These are phyloP conservation scores for Gremmenia infestans DNA, from an alignment of 2,329 filamentous ascomycete species.

Conservation along the genomic window DNA sequence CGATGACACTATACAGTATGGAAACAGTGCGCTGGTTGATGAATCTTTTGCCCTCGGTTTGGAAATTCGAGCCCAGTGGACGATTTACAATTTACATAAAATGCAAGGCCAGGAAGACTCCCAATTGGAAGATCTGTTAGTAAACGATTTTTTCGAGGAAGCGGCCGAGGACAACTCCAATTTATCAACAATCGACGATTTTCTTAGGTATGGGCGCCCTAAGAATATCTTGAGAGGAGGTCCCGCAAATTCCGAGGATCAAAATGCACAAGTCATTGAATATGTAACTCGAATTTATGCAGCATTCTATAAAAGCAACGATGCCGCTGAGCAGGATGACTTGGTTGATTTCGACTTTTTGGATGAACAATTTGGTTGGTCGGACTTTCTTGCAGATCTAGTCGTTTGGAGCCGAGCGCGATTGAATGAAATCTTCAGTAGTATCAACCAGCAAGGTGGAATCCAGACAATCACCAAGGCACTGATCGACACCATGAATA, in stretches of 20 bases:
- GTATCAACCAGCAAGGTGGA: conserved; percentile 40
- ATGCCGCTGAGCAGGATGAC: conserved; percentile 24
- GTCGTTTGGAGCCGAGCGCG: conserved; percentile 43
- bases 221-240: conserved; percentile 15
- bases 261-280: conserved; percentile 30
- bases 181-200: conserved; percentile 33
- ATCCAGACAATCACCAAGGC: conserved; percentile 27
- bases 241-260: conserved; percentile 30
- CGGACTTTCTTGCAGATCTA: conserved; percentile 39
- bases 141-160: conserved; percentile 37
- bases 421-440: conserved; percentile 39
- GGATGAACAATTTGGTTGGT: conserved; percentile 44
- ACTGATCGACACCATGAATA: conserved; percentile 33
- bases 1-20: conserved; percentile 18
- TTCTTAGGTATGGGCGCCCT: conserved; percentile 31
- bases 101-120: conserved; percentile 29
- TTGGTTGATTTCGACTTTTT: conserved; percentile 40
- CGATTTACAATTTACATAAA: conserved; percentile 40
- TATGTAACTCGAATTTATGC: conserved; percentile 36
- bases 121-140: conserved; percentile 36
- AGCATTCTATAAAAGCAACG: conserved; percentile 31
- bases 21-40: conserved; percentile 36
- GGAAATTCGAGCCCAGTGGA: conserved; percentile 49
- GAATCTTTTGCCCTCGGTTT: conserved; percentile 45
- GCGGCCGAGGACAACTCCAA: conserved; percentile 17